These are phyloP conservation scores for Phytomonas sp. DNA, from an alignment of 208 protist genomes.

Conservation along the genomic window DNA sequence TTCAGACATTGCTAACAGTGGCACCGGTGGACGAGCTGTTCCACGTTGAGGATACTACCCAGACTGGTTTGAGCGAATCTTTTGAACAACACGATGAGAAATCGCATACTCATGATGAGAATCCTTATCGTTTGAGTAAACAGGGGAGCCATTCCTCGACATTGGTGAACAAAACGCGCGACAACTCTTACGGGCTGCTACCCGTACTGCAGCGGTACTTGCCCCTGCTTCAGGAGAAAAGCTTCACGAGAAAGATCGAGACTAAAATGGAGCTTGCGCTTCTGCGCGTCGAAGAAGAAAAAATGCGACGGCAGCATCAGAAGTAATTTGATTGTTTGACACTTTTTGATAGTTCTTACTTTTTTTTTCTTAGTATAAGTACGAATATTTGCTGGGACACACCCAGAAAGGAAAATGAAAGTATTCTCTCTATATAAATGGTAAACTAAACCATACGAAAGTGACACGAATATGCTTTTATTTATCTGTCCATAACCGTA, in stretches of 20 bases:
- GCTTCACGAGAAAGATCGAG: slow-evolving; percentile 60
- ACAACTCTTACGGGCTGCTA: slow-evolving; percentile 23
- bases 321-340: slow-evolving; percentile 7
- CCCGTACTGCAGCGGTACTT: slow-evolving; percentile 26
- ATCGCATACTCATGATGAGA: background rate
- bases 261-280: slow-evolving; percentile 43
- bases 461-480: background rate
- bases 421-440: slow-evolving; percentile 9
- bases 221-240: slow-evolving; percentile 30
- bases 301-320: slow-evolving; percentile 4
- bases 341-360: slow-evolving; percentile 8
- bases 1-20: slow-evolving; percentile 91
- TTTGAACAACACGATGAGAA: slow-evolving; percentile 5
- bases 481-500: background rate
- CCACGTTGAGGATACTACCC: slow-evolving; percentile 1
- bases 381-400: background rate
- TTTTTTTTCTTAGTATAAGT: slow-evolving; percentile 10
- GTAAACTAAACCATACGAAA: background rate
- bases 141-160: background rate
- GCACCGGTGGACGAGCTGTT: slow-evolving; percentile 58
- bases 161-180: background rate
- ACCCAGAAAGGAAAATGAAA: slow-evolving; percentile 9
- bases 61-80: background rate
- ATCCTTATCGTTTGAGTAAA: background rate
- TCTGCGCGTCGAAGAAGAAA: slow-evolving; percentile 25